Evolutionary conservation across 78 protist genomes (phyloP), one percentile per base, ranked within the genome.

Genomic region (Dictyostelium capitatum): DNA sequence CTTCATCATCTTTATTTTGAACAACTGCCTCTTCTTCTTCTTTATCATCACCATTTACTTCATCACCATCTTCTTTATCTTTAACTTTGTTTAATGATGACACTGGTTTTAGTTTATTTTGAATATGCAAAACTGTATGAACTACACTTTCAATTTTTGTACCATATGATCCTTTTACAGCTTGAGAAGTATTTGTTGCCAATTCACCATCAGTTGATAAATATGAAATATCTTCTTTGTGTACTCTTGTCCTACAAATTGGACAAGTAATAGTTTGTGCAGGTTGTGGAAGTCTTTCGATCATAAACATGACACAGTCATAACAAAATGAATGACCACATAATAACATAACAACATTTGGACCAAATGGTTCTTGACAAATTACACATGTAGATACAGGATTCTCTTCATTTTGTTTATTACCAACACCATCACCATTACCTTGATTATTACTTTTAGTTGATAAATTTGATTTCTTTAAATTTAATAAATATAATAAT

Each of bases 241-340:
- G 82, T 7, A 53, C 19, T 73, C 95, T 73, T 2, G 72, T 20
- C 30, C 89, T 67, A 82, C 95, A 91, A 19, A 83, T 43, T n/a
- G 95, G 90, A 46, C 95, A 91, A 28, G 82, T 90, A 0, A 79
- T 70, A 11, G 95, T 91, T 41, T 75, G 56, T 43, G 56, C 30
- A 54, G 43, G 43, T 43, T 15, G 23, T 23, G 83, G 89, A 15
- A 54, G 59, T 41, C 37, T 72, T 46, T 91, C 91, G 54, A 91
- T 77, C 84, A 82, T 65, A 48, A 23, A 77, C 81, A 57, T 57
- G 4, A 80, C 30, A 67, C 95, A 91, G 15, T 54, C 83, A 51
- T 91, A 82, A 53, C 95, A 91, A 69, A 82, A 82, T 7, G 59
- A 19, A 28, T 91, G 95, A 11, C 95, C 95, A 70, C 95, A 91